Evolutionary conservation across 2,329 filamentous ascomycete species (phyloP).

Genomic region (Talaromyces sp.): DNA sequence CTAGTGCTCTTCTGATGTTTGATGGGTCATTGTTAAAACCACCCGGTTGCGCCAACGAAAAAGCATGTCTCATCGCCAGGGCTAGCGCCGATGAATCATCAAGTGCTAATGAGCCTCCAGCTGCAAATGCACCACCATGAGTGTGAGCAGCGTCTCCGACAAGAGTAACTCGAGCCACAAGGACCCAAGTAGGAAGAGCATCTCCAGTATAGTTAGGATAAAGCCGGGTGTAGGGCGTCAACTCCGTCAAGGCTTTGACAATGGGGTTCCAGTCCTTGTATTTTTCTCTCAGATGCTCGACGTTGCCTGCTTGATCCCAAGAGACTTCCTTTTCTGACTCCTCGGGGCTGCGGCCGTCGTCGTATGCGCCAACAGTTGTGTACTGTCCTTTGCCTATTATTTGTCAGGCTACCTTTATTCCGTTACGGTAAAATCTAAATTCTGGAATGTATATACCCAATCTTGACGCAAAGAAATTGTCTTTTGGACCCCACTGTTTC

Average conservation of each 20-base stretch:
- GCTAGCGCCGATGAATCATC: conserved; percentile 44
- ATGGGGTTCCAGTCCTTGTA: conserved; percentile 46
- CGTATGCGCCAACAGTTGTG: conserved; percentile 44
- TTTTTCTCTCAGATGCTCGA: conserved; percentile 36
- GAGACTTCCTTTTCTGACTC: conserved; percentile 32
- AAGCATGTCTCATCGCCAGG: conserved; percentile 40
- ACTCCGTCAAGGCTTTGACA: conserved; percentile 42
- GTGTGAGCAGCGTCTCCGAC: conserved; percentile 34
- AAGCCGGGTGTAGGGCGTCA: conserved; percentile 41
- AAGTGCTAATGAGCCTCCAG: conserved; percentile 32
- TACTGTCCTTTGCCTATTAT: conserved; percentile 40
- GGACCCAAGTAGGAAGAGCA: conserved; percentile 44
- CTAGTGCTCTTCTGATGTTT: conserved; percentile 33
- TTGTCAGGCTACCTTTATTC: too few species aligned
- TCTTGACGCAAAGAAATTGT: conserved; percentile 47
- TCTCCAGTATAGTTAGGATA: conserved; percentile 48
- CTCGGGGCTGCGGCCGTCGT: conserved; percentile 37
- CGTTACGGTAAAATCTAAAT: too few species aligned
- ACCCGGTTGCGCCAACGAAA: conserved; percentile 24
- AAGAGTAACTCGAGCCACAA: conserved; percentile 33
- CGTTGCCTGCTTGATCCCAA: conserved; percentile 44
- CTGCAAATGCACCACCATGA: conserved; percentile 34
- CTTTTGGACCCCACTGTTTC: conserved; percentile 41
- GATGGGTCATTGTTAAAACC: conserved; percentile 7
- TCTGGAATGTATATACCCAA: conserved; percentile 32